These are phyloP conservation scores for Aureobasidium sp. DNA, from an alignment of 2,329 filamentous ascomycete genomes.

Conservation along the genomic window DNA sequence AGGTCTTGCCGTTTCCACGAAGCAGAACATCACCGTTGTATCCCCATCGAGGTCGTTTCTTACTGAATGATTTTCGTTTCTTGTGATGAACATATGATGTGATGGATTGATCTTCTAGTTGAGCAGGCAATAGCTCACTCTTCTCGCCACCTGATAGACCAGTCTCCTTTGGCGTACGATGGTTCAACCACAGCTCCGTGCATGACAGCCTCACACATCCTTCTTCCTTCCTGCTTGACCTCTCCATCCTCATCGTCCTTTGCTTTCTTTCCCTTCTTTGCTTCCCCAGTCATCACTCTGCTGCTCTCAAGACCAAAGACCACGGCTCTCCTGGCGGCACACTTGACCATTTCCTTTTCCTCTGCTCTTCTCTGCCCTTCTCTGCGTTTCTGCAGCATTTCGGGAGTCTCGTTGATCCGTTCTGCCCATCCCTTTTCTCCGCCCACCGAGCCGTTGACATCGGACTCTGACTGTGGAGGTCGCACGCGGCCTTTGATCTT, in stretches of 20 bases:
- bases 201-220: slow-evolving; percentile 55
- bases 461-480: slow-evolving; percentile 38
- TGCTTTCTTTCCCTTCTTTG: slow-evolving; percentile 17
- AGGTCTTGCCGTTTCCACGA: too few relatives aligned
- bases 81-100: too few relatives aligned
- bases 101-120: too few relatives aligned
- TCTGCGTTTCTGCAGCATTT: slow-evolving; percentile 42
- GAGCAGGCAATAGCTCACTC: slow-evolving; percentile 10
- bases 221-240: slow-evolving; percentile 23
- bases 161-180: slow-evolving; percentile 56
- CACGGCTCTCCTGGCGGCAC: slow-evolving; percentile 55
- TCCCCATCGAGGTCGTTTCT: too few relatives aligned
- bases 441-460: slow-evolving; percentile 50
- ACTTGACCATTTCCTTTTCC: slow-evolving; percentile 52
- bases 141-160: slow-evolving; percentile 53
- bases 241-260: slow-evolving; percentile 21
- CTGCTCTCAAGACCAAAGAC: slow-evolving; percentile 45
- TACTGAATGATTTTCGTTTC: too few relatives aligned
- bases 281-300: slow-evolving; percentile 20
- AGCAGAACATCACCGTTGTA: too few relatives aligned
- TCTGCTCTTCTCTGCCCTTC: slow-evolving; percentile 44
- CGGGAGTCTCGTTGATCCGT: slow-evolving; percentile 45
- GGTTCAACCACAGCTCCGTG: slow-evolving; percentile 52
- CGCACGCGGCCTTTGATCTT: slow-evolving; percentile 22
- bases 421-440: slow-evolving; percentile 52